Evolutionary conservation across 2,329 filamentous ascomycete genomes (phyloP), one percentile per base, ranked within the genome.

Genomic region (Zelopaecilomyces penicillatus): DNA sequence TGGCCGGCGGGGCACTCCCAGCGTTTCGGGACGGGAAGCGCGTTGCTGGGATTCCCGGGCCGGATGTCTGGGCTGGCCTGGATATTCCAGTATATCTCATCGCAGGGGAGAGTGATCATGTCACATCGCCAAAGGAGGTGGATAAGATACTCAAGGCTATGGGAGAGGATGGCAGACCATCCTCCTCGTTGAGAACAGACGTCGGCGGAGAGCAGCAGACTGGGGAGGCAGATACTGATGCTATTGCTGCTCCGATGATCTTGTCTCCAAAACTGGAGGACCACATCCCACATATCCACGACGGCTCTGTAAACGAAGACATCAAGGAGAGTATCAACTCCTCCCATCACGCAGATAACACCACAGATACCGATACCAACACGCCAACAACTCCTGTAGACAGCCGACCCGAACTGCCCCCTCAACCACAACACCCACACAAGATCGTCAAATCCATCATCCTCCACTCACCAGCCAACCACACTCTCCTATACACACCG

Each of bases 401-500:
- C 48, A 65, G 59, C 3, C 47, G 56, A 6, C 53, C 65, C 11
- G 59, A 61, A 9, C 63, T 76, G 9, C 73, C 78, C 28, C 57
- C 66, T 4, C 73, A 77, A 51, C 70, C 69, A 4, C 56, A 60
- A 5, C 69, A 68, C 31, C 77, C 76, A 1, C 57, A 58, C 4
- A 74, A 71, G 53, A 66, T 80, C 6, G 70, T 95, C 27, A 82
- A 86, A 57, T 82, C 77, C 1, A 76, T 76, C 26, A 72, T 90
- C 42, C 73, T 96, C 41, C 86, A 86, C 0, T 69, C 78, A 1
- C 89, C 89, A 1, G 87, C 87, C 7, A 85, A 83, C 3, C 91
- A 97, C 64, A 85, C 86, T 9, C 70, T 97, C 28, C 76, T 95
- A 5, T 97, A 95, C 61, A 82, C 83, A 45, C 84, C 87, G 2